A percentile compares a stretch with the other conserved stretches of the same genome.
phyloP scores from a whole-genome alignment of 805 yeast genomes.

The Yamadazyma scolyti region DNA sequence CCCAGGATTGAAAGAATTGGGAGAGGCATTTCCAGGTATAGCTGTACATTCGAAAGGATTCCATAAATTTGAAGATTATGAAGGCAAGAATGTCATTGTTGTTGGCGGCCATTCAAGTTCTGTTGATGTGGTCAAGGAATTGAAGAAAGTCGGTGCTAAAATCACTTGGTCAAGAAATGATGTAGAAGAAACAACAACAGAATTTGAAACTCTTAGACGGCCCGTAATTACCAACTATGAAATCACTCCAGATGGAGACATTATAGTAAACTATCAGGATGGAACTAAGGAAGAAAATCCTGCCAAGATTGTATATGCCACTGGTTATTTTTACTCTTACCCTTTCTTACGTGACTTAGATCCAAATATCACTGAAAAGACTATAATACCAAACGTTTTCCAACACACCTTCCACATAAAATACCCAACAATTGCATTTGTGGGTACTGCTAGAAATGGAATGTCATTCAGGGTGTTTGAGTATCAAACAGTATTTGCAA shows the following conservation, averaged over 20 bases:
- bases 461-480: no score
- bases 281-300: slow-evolving; percentile 24
- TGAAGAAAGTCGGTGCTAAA: no score
- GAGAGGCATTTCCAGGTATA: slow-evolving; percentile 37
- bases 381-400: slow-evolving; percentile 31
- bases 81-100: slow-evolving; percentile 34
- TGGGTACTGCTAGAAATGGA: no score
- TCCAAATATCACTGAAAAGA: slow-evolving; percentile 27
- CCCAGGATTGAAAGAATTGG: slow-evolving; percentile 49
- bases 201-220: no score
- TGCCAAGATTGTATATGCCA: slow-evolving; percentile 63
- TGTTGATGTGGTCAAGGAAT: slow-evolving; percentile 39
- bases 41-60: slow-evolving; percentile 56
- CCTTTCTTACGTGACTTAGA: slow-evolving; percentile 50
- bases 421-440: no score
- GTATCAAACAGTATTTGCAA: no score
- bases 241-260: neutral
- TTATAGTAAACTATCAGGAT: neutral
- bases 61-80: slow-evolving; percentile 42
- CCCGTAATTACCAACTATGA: no score
- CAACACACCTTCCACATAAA: no score
- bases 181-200: no score
- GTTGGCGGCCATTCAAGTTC: slow-evolving; percentile 40
- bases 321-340: slow-evolving; percentile 67
- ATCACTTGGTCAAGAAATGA: no score